Percentiles rank a stretch among this genome's conserved stretches.
Evolutionary conservation across 306 rosid genomes (phyloP).

Genomic region (Notholithocarpus densiflorus): DNA sequence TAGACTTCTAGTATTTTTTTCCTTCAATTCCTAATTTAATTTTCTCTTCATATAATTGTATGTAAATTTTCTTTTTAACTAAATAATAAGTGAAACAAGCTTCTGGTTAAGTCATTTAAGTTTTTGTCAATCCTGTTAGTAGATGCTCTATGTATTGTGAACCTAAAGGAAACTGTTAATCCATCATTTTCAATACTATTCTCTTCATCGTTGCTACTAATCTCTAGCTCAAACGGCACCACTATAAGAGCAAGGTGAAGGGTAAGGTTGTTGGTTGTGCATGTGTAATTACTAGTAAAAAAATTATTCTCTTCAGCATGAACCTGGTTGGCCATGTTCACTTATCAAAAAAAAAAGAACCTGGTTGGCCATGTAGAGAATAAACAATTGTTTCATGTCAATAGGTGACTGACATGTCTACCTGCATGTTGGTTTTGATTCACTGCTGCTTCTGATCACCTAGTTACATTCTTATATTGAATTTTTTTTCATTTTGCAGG

Average conservation of each 20-base stretch:
- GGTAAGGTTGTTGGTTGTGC: no score
- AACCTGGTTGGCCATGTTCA: neutral
- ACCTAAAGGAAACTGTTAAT: neutral
- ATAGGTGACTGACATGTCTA: neutral
- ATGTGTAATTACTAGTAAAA: no score
- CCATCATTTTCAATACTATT: neutral
- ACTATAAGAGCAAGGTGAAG: no score
- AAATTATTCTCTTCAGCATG: neutral
- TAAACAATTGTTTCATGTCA: neutral
- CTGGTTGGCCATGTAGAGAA: neutral
- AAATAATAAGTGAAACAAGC: no score
- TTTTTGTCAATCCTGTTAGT: neutral
- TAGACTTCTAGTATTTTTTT: no score
- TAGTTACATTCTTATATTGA: slow-evolving; percentile 6
- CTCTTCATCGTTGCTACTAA: neutral
- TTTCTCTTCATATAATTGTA: no score
- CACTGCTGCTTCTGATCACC: slow-evolving; percentile 12
- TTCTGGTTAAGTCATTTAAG: no score
- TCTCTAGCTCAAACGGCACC: no score
- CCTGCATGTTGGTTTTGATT: neutral
- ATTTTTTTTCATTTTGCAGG: slow-evolving; percentile 47
- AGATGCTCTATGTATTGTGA: neutral
- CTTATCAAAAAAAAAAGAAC: neutral
- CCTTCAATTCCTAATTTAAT: no score
- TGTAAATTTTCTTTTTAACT: no score